Evolutionary conservation across 2,329 filamentous ascomycete species (phyloP).

Genomic region (Pyrenophora teres): DNA sequence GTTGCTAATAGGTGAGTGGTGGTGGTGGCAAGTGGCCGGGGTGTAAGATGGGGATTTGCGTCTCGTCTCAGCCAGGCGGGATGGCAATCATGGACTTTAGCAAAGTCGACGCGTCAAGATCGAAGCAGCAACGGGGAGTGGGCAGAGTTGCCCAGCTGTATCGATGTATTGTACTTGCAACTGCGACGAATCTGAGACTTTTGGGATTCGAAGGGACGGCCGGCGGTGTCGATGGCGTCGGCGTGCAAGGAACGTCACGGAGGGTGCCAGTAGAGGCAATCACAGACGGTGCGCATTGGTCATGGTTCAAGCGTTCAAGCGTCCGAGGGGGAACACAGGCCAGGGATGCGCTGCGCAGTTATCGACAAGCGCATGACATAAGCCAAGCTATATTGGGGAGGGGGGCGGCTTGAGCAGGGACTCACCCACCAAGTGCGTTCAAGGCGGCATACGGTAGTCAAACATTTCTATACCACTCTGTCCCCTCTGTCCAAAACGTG

Average conservation of each 20-base stretch:
- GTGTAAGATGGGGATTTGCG: conserved; percentile 3
- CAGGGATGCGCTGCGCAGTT: conserved; percentile 2
- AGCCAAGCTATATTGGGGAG: conserved; percentile 3
- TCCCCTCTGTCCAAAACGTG: too few species aligned
- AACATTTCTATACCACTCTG: too few species aligned
- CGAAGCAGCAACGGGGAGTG: background rate
- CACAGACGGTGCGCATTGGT: conserved; percentile 35
- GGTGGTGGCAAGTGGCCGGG: conserved; percentile 3
- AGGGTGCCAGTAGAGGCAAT: conserved; percentile 31
- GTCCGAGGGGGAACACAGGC: background rate
- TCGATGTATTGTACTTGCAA: too few species aligned
- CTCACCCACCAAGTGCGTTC: background rate
- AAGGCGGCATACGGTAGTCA: background rate
- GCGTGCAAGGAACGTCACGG: conserved; percentile 34
- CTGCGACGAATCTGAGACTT: background rate
- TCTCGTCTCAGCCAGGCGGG: conserved; percentile 4
- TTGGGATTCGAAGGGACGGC: background rate
- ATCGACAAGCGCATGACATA: conserved; percentile 10
- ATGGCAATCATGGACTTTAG: conserved; percentile 5
- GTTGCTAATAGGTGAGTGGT: background rate
- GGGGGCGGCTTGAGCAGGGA: background rate
- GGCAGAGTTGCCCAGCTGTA: background rate
- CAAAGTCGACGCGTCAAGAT: background rate
- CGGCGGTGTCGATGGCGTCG: background rate
- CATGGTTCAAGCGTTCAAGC: background rate